Base-by-base conservation (phyloP, 2,329 filamentous ascomycete genomes). In the Fusarium stilboides region DNA sequence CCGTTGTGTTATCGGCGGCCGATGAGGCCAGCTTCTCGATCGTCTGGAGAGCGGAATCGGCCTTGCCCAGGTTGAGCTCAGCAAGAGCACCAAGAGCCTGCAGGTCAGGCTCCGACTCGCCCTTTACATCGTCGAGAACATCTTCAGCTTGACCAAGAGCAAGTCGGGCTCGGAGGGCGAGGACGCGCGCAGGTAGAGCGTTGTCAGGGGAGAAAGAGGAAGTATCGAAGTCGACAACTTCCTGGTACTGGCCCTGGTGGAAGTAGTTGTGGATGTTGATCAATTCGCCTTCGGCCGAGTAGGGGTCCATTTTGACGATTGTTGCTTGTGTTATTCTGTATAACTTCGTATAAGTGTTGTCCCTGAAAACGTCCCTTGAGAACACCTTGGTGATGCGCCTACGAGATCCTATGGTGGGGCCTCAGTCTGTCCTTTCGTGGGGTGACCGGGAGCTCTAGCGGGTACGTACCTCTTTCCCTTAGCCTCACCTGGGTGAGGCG, bases 141-240 rank as follows among this genome's bases (percentile, higher is more conserved):
- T 91, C 87, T 68, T 90, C 85, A 65, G 91, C 88, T 77, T 97
- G 89, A 56, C 94, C 93, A 9, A 95, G 87, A 52, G 94, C 94
- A 75, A 97, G 89, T 77, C 91, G 91, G 43, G 95, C 90, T 78
- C 96, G 93, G 68, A 95, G 89, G 78, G 91, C 86, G 57, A 98
- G 88, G 44, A 97, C 83, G 61, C 90, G 90, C 40, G 93, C 92
- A 42, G 93, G 89, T 15, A 94, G 85, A 46, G 86, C 85, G 82
- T 98, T 98, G 75, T 92, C 89, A 68, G 90, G 73, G 44, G 93
- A 96, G 77, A 98, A 91, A 62, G 90, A 85, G 8, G 91, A 89
- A 43, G 90, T 91, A 80, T 97, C 92, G 82, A 94, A 97, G 83
- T 96, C 91, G 80, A 97, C 81, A 69, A 97, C 94, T 77, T 91